Evolutionary conservation across 371 early-diverging fungal species (phyloP).

Genomic region (Parasitella parasitica): DNA sequence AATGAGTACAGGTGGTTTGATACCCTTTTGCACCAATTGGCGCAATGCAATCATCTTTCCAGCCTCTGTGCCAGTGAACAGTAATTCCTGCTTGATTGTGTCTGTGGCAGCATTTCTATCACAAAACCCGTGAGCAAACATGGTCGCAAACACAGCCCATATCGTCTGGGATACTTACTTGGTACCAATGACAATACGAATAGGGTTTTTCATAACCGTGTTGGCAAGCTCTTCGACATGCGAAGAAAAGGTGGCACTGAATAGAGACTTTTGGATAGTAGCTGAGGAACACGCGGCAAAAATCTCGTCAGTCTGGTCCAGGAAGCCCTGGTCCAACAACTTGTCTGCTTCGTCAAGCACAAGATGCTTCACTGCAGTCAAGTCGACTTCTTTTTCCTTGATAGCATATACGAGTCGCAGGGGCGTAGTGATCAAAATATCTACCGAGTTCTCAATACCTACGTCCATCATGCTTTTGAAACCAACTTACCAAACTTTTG

Average conservation of each 20-base stretch:
- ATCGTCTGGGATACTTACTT: constrained; percentile 47
- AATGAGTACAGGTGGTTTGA: constrained; percentile 91
- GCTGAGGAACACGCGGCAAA: constrained; percentile 81
- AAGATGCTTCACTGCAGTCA: constrained; percentile 70
- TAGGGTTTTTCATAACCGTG: constrained; percentile 86
- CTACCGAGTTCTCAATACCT: constrained; percentile 23
- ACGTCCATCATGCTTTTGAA: neutral
- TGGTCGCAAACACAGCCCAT: neutral
- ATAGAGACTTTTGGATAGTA: constrained; percentile 80
- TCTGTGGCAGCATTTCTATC: constrained; percentile 92
- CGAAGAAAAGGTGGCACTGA: constrained; percentile 93
- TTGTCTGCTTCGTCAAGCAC: constrained; percentile 96
- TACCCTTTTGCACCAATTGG: constrained; percentile 76
- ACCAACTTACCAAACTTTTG: constrained; percentile 65
- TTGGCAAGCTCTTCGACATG: constrained; percentile 90
- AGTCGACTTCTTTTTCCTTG: constrained; percentile 73
- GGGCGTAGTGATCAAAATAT: constrained; percentile 92
- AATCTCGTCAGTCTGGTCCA: constrained; percentile 89
- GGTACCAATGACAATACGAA: constrained; percentile 88
- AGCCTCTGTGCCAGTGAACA: constrained; percentile 91
- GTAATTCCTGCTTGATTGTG: constrained; percentile 86
- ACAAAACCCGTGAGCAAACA: constrained; percentile 80
- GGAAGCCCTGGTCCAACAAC: constrained; percentile 87
- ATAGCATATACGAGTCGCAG: constrained; percentile 88
- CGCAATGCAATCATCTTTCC: constrained; percentile 93